Conservation (phyloP, 2,329 filamentous ascomycete species). For the Aspergillus hiratsukae region DNA sequence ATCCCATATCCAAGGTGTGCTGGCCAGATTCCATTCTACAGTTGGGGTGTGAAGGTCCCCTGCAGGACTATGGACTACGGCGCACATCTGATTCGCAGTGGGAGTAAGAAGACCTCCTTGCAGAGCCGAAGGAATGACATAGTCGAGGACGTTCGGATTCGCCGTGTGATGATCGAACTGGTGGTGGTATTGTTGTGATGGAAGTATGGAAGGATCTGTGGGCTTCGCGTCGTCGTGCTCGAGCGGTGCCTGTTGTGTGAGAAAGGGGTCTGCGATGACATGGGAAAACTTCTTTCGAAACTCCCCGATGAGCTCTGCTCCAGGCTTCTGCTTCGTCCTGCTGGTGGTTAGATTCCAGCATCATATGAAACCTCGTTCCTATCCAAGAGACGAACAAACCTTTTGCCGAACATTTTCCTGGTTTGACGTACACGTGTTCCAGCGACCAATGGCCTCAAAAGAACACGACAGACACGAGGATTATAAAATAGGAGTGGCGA, state of each 20-base stretch:
- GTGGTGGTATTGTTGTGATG: not conserved
- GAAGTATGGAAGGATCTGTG: not conserved
- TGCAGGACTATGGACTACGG: slow-evolving; percentile 3
- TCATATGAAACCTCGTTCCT: not conserved
- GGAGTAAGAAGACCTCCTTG: not conserved
- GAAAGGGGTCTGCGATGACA: not conserved
- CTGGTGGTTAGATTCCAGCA: not conserved
- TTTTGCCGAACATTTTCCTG: not conserved
- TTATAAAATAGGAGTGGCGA: not conserved
- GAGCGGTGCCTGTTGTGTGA: not conserved
- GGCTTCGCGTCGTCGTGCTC: not conserved
- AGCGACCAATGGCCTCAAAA: not conserved
- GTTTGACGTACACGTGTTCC: not conserved
- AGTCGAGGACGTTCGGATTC: not conserved
- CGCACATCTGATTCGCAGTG: slow-evolving; percentile 1
- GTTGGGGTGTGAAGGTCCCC: slow-evolving; percentile 4
- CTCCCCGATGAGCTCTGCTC: not conserved
- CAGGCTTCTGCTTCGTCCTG: not conserved
- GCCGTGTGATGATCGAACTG: not conserved
- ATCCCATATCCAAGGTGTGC: not conserved
- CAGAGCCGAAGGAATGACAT: not conserved
- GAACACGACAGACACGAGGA: not conserved
- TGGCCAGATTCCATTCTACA: not conserved
- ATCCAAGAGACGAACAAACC: not conserved
- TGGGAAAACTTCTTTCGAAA: not conserved